Evolutionary conservation across 2,329 filamentous ascomycete species (phyloP), one percentile per base, ranked within the genome.

Genomic region (Pestalotiopsis sp.): DNA sequence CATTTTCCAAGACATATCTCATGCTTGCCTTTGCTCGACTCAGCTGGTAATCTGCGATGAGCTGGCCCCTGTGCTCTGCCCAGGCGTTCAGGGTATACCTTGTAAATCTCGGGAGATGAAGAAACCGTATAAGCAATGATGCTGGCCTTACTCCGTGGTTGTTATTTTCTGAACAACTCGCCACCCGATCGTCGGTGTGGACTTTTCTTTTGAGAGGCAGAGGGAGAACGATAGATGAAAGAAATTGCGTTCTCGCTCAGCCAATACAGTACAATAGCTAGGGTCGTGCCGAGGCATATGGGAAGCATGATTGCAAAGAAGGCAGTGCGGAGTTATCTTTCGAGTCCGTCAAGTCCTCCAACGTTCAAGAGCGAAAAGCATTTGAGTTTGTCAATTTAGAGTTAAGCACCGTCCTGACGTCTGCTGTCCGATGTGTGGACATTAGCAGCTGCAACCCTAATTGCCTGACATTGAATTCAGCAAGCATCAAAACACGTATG

Each of bases 371-470:
- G 23, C 4, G 45, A 11, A n/a, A 52, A n/a, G 6, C 45, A n/a
- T 52, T n/a, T 52, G 14, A 20, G 17, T 52, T 52, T 9, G 20
- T 23, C n/a, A 36, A 59, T 59, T 59, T 59, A 59, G 57, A 59
- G 57, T 59, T 59, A 27, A 59, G 57, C 45, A 52, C 57, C 57
- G 27, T 27, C 11, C 23, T 59, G 57, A 36, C 27, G 14, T 59
- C 25, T 59, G 31, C 31, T 59, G 57, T 14, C 23, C 25, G 57
- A 11, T 13, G 14, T 36, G 57, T 59, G 23, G 57, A 59, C 57
- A 59, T 59, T 13, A 36, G 57, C 11, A 59, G 57, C 57, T 59
- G 57, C 23, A 36, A 59, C 57, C n/a, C 57, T 59, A 59, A 59
- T 27, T 52, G 17, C 45, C 20, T 52, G 45, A 52, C 45, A 52